Evolutionary conservation across 2,329 filamentous ascomycete genomes (phyloP), one percentile per base, ranked within the genome.

Genomic region (Aureobasidium sp.): DNA sequence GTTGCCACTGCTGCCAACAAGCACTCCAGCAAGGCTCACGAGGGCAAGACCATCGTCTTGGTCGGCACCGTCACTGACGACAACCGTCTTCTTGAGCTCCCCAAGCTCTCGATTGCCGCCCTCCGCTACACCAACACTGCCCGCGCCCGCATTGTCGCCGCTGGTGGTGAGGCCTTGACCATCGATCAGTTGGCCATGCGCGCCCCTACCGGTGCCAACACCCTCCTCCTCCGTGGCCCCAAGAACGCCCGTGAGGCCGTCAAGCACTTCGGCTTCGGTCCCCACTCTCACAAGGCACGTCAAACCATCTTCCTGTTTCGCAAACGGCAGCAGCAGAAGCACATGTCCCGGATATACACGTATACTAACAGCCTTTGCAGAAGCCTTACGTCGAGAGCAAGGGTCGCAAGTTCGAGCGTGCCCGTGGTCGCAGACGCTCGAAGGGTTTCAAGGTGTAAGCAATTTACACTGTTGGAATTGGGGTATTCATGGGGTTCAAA

Each of bases 401-500:
- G 90, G 95, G 95, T 76, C 89, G 94, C 82, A 99, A 99, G 86
- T 99, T 99, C 85, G 95, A 99, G 88, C 86, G 87, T 75, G 94
- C 92, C 75, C 92, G 94, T 94, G 95, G 94, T 81, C 92, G 94
- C 82, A 95, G 94, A 88, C 85, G 91, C 79, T 97, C 92, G 74
- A 87, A 90, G 76, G 94, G 95, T 86, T 99, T 99, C 92, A 99
- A 99, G 91, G 94, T 99, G 78, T 99, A 96, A 90, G 78, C 57
- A 59, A 21, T 34, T 50, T 48, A 48, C 45, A 48, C 45, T 30
- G 25, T 48, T 48, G 45, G 45, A n/a, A 48, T 32, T 5, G 45
- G 65, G 61, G 48, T 57, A 57, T 59, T 39, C 36, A 42, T 61
- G 48, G 64, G 53, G 48, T 59, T 62, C 61, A 62, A 62, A 62